Evolutionary conservation across 176 grass and related monocot species (phyloP).

Genomic region (Puccinellia tenuiflora): DNA sequence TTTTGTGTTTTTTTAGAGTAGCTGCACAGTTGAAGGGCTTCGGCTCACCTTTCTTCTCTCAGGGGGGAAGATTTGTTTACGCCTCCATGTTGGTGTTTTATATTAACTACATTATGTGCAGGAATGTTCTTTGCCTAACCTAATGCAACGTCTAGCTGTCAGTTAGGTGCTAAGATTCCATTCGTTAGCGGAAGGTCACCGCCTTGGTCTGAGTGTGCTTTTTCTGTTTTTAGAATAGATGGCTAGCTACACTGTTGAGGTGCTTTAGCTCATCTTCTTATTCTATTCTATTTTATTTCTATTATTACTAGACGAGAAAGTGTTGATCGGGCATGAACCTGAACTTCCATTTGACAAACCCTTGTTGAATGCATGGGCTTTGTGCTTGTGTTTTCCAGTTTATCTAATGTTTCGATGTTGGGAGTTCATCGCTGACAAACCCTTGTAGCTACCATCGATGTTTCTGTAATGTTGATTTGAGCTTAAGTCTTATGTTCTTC

Average conservation of each 20-base stretch:
- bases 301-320: not conserved
- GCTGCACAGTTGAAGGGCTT: constrained; percentile 5
- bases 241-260: constrained; percentile 8
- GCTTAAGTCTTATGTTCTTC: not conserved
- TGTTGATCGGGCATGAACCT: not conserved
- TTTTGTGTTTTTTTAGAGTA: constrained; percentile 8
- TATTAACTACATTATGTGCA: not conserved
- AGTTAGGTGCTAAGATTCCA: constrained; percentile 38
- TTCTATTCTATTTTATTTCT: no score
- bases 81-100: not conserved
- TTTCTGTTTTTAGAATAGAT: constrained; percentile 14
- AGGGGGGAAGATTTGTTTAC: not conserved
- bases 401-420: constrained; percentile 8
- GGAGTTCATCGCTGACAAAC: not conserved
- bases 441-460: not conserved
- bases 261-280: not conserved
- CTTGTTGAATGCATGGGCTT: not conserved
- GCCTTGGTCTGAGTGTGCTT: constrained; percentile 16
- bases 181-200: constrained; percentile 28
- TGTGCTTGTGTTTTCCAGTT: not conserved
- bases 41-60: not conserved
- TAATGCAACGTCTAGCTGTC: constrained; percentile 34
- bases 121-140: constrained; percentile 38
- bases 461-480: not conserved
- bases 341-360: no score